Base-by-base conservation (phyloP, 148 eudicot species). In the Arbutus unedo region DNA sequence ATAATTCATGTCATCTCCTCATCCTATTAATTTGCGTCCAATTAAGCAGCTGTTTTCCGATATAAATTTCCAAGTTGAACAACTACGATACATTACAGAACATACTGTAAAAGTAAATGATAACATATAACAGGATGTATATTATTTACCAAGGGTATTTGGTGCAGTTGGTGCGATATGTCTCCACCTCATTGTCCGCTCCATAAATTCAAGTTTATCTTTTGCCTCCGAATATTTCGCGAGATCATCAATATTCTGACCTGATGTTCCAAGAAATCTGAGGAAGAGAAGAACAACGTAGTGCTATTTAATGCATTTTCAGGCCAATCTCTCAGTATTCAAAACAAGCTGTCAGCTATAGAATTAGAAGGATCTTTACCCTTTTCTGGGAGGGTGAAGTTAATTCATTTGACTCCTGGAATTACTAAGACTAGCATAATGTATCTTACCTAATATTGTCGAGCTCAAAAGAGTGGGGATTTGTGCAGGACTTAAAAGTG, bases 181-280 rank as follows among this genome's bases (percentile, higher is more conserved):
- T 85, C 99, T 93, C 98, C 99, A 96, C 85, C 88, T 93, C 89
- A 96, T 79, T 13, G 98, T 96, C 88, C 98, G 89, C 77, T 94
- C 99, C 92, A 94, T 81, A 74, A 94, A 91, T 54, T 91, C 97
- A 49, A 96, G 89, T 68, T 83, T 92, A 82, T 91, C 91, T 31
- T 88, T 87, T 49, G 94, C 99, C 74, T 94, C 93, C 3, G 98
- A 93, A 88, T 96, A 94, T 85, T 90, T 92, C 56, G 86, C 93
- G 77, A 96, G 95, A 85, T 96, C 97, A 50, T 93, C 92, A 82
- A 96, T 92, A 76, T 94, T 96, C 89, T 94, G 98, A 81, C 99
- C 99, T 14, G 99, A 94, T 21, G 99, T 96, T 83, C 99, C 99
- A 82, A 96, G 89, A 88, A 96, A 94, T 84, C 99, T 96, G 88